Conservation (phyloP, 257 asterid species). For the Salvia splendens region DNA sequence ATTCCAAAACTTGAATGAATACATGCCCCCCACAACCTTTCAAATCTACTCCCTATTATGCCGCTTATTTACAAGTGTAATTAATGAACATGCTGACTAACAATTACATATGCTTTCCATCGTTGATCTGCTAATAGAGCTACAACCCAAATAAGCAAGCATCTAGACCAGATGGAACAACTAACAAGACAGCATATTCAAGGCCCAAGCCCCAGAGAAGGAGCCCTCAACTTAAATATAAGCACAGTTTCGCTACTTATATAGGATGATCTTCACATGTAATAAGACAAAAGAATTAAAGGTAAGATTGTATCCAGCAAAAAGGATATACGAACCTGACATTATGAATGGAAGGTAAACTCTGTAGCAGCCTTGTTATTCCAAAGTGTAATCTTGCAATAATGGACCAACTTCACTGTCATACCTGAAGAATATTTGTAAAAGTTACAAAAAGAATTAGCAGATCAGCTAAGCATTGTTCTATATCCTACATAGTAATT, state of each 20-base stretch:
- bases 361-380: constrained; percentile 31
- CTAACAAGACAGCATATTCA: background rate
- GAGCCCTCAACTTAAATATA: constrained; percentile 21
- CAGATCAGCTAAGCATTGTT: background rate
- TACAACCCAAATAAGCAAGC: constrained; percentile 7
- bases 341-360: constrained; percentile 25
- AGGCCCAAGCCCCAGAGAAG: background rate
- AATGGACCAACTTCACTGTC: constrained; percentile 81
- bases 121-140: too few species aligned
- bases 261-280: constrained; percentile 11
- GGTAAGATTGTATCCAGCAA: constrained; percentile 6
- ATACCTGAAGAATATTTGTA: constrained; percentile 43
- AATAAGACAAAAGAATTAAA: constrained; percentile 14
- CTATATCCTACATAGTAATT: constrained; percentile 12
- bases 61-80: background rate
- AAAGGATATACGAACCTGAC: constrained; percentile 33
- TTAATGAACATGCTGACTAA: constrained; percentile 4
- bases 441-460: constrained; percentile 20
- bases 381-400: constrained; percentile 37
- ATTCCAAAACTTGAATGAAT: constrained; percentile 21
- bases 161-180: background rate
- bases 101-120: background rate
- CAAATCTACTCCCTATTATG: constrained; percentile 14
- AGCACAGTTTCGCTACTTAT: constrained; percentile 21
- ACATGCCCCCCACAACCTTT: constrained; percentile 24